phyloP scores from a whole-genome alignment of 2,329 filamentous ascomycete species.

The Blastomyces percursus region DNA sequence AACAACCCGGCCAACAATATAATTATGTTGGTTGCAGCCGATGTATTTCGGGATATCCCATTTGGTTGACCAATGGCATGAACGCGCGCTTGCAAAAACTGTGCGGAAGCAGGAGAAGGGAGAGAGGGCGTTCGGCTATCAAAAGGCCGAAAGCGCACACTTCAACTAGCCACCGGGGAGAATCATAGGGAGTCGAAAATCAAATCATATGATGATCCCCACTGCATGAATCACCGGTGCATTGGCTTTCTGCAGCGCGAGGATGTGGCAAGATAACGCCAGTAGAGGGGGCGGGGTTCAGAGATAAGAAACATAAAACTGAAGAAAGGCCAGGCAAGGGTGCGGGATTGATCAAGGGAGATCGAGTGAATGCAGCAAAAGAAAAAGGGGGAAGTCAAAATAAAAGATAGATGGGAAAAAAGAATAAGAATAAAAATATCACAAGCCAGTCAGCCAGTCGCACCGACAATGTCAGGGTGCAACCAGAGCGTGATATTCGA shows the following conservation, averaged over 20 bases:
- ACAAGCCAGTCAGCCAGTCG: too few relatives aligned
- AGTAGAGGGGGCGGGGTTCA: neutral
- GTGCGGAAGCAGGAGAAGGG: neutral
- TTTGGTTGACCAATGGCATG: too few relatives aligned
- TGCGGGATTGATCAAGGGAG: conserved; percentile 3
- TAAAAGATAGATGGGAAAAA: too few relatives aligned
- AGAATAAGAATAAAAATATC: too few relatives aligned
- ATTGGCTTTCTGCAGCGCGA: neutral
- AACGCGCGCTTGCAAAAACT: neutral
- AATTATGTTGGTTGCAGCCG: too few relatives aligned
- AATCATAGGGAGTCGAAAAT: neutral
- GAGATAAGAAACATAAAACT: neutral
- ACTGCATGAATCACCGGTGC: neutral
- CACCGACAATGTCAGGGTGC: too few relatives aligned
- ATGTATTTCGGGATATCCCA: too few relatives aligned
- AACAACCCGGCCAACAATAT: too few relatives aligned
- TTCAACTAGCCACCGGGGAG: neutral
- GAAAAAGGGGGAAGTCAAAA: too few relatives aligned
- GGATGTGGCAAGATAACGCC: neutral
- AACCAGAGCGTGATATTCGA: too few relatives aligned
- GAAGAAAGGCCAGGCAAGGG: conserved; percentile 2
- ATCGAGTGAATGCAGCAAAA: neutral
- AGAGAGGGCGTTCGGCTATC: neutral
- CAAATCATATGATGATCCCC: conserved; percentile 1
- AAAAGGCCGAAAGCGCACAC: too few relatives aligned